Evolutionary conservation across 495 filamentous ascomycete species (phyloP).

Genomic region (Penicillium antarcticum): DNA sequence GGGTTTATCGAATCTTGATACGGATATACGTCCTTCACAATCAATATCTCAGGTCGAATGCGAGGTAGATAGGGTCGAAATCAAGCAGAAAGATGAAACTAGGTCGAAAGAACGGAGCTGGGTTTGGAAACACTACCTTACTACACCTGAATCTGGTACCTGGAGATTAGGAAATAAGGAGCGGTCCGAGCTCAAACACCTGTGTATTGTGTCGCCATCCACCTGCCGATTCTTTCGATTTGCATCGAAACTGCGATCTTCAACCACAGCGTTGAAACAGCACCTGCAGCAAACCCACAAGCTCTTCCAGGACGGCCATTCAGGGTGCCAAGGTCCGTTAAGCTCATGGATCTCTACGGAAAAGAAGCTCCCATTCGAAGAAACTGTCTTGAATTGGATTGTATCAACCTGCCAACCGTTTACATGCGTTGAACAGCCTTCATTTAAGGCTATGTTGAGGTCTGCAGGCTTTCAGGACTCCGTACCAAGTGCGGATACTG

Average conservation of each 20-base stretch:
- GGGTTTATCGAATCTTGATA: slow-evolving; percentile 4
- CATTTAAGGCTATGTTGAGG: no score
- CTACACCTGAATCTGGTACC: not conserved
- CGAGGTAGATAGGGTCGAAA: not conserved
- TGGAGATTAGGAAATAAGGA: not conserved
- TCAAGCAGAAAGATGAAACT: not conserved
- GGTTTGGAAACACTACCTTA: slow-evolving; percentile 1
- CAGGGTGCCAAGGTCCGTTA: no score
- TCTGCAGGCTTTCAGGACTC: no score
- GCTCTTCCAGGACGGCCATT: no score
- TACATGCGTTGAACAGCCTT: no score
- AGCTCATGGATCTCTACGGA: no score
- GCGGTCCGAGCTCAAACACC: not conserved
- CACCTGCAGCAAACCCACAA: no score
- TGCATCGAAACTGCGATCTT: not conserved
- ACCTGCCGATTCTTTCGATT: not conserved
- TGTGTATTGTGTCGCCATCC: not conserved
- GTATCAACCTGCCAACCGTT: no score
- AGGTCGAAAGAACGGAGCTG: slow-evolving; percentile 3
- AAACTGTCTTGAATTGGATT: no score
- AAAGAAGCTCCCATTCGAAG: no score
- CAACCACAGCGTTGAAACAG: no score
- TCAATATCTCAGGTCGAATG: slow-evolving; percentile 1
- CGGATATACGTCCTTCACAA: not conserved
- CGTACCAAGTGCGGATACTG: no score